phyloP scores from a whole-genome alignment of 2,329 filamentous ascomycete genomes.

The Neopestalotiopsis rosae region DNA sequence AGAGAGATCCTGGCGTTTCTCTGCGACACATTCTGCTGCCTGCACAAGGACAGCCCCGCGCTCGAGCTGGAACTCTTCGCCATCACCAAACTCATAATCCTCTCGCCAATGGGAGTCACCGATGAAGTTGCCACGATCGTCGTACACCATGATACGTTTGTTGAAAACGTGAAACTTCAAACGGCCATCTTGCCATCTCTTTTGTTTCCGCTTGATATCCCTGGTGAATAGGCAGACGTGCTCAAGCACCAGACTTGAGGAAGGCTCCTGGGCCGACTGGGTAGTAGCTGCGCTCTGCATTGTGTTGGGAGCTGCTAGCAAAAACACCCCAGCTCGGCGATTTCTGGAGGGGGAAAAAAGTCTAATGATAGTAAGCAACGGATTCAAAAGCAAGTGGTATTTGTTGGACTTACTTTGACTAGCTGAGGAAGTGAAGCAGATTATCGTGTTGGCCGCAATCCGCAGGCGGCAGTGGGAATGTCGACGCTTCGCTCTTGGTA shows the following conservation, averaged over 20 bases:
- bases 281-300: conserved; percentile 20
- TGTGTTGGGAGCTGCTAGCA: conserved; percentile 27
- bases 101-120: conserved; percentile 85
- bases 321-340: conserved; percentile 15
- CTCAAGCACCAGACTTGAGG: conserved; percentile 70
- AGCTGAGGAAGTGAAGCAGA: not conserved
- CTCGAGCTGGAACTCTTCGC: conserved; percentile 82
- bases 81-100: conserved; percentile 72
- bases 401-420: not conserved
- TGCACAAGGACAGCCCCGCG: conserved; percentile 78
- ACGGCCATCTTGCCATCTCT: conserved; percentile 91
- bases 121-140: conserved; percentile 78
- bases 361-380: too few relatives aligned
- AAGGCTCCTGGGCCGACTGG: conserved; percentile 9
- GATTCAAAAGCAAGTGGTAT: too few relatives aligned
- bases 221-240: conserved; percentile 87
- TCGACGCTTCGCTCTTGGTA: not conserved
- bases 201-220: conserved; percentile 84
- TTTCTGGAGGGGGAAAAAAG: not conserved
- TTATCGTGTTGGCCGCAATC: conserved; percentile 1
- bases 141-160: conserved; percentile 87
- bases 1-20: conserved; percentile 77
- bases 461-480: not conserved
- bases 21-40: conserved; percentile 76
- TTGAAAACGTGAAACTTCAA: conserved; percentile 92